Percentiles rank a stretch among this genome's conserved stretches.
phyloP scores from a whole-genome alignment of 768 basidiomycete species.

The Collybiopsis confluens region DNA sequence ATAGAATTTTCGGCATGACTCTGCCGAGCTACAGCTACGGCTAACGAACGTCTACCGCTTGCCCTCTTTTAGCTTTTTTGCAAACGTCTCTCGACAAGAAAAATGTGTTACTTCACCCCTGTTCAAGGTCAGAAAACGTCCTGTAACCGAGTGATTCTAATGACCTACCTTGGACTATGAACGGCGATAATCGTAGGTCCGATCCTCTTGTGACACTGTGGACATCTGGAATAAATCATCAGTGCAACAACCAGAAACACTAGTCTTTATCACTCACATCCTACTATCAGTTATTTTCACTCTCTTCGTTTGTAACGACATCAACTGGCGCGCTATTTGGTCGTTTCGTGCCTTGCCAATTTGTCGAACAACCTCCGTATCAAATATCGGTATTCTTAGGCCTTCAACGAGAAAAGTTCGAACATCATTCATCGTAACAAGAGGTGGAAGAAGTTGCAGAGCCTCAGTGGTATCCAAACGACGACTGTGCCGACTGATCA shows the following conservation, averaged over 20 bases:
- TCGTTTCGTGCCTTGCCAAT: conserved; percentile 76
- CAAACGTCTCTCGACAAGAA: conserved; percentile 86
- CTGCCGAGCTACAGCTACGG: no score
- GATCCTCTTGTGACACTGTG: conserved; percentile 91
- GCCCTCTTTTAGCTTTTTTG: conserved; percentile 39
- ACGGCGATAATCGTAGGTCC: conserved; percentile 93
- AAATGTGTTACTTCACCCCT: conserved; percentile 98
- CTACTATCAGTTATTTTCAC: conserved; percentile 90
- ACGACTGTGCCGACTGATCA: conserved; percentile 80
- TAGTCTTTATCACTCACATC: conserved; percentile 56
- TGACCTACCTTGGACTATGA: conserved; percentile 73
- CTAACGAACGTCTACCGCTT: neutral
- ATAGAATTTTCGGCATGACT: no score
- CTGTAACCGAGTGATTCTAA: conserved; percentile 17
- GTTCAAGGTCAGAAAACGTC: conserved; percentile 1
- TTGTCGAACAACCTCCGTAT: conserved; percentile 63
- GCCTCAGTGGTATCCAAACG: conserved; percentile 81
- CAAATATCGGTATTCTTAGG: conserved; percentile 61
- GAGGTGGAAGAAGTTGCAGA: conserved; percentile 82
- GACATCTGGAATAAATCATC: conserved; percentile 58
- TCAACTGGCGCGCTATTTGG: conserved; percentile 65
- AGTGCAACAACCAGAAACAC: conserved; percentile 9
- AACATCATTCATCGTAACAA: conserved; percentile 81
- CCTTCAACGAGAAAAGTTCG: conserved; percentile 72
- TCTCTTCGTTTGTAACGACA: conserved; percentile 72